phyloP scores from a whole-genome alignment of 1,139 yeast genomes.

The Yamadazyma epiphylla region DNA sequence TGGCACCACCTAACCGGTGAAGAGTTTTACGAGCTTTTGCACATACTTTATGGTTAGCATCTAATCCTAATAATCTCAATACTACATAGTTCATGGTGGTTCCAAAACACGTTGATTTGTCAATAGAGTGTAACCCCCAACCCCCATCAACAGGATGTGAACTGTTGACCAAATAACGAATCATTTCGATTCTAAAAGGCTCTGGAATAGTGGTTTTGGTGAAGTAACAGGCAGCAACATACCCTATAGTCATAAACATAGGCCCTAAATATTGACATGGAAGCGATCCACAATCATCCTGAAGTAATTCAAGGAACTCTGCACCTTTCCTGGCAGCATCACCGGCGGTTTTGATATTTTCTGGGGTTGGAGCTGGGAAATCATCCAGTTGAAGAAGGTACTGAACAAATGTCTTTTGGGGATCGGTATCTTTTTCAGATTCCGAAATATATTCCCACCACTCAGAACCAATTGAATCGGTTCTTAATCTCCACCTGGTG shows the following conservation, averaged over 20 bases:
- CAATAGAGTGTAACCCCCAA: conserved; percentile 93
- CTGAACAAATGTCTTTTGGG: conserved; percentile 57
- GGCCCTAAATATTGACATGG: conserved; percentile 97
- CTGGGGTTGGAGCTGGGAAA: conserved; percentile 41
- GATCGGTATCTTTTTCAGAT: conserved; percentile 32
- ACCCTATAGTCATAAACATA: conserved; percentile 94
- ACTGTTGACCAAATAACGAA: conserved; percentile 79
- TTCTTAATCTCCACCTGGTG: conserved; percentile 67
- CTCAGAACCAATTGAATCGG: conserved; percentile 72
- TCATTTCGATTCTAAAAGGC: conserved; percentile 63
- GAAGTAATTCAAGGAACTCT: conserved; percentile 60
- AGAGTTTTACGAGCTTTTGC: conserved; percentile 74
- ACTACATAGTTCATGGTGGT: conserved; percentile 83
- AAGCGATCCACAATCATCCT: conserved; percentile 79
- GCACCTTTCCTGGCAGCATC: conserved; percentile 78
- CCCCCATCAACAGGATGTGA: conserved; percentile 99
- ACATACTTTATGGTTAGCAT: conserved; percentile 72
- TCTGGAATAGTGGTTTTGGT: conserved; percentile 67
- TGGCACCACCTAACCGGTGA: conserved; percentile 79
- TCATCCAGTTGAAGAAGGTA: conserved; percentile 48
- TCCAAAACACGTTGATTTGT: conserved; percentile 93
- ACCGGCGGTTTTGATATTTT: conserved; percentile 37
- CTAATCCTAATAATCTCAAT: conserved; percentile 73
- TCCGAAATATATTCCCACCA: conserved; percentile 69
- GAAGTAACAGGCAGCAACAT: conserved; percentile 70